Percentiles rank a stretch among this genome's conserved stretches.
Conservation (phyloP, 2,329 filamentous ascomycete species). For the Aplosporella prunicola region DNA sequence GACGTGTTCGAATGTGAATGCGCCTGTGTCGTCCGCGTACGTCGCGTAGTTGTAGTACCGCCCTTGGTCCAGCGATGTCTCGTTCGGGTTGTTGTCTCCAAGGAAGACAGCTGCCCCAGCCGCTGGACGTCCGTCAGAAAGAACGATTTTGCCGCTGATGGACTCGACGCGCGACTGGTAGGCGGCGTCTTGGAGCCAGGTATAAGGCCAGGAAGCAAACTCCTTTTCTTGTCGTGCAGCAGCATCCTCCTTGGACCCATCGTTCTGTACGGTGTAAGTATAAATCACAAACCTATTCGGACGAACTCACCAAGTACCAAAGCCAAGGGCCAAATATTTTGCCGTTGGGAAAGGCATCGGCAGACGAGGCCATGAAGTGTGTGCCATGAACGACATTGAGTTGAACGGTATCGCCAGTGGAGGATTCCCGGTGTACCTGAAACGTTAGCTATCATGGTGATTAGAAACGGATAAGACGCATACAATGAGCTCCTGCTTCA, state of each 20-base stretch:
- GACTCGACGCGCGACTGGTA: conserved; percentile 39
- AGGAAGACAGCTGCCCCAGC: conserved; percentile 42
- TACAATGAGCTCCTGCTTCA: conserved; percentile 43
- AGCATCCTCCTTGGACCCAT: conserved; percentile 38
- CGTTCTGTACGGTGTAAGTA: conserved; percentile 27
- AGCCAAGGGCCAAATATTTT: conserved; percentile 31
- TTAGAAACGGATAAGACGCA: no score
- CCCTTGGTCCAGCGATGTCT: conserved; percentile 41
- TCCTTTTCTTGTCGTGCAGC: conserved; percentile 32
- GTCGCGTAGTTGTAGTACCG: conserved; percentile 42
- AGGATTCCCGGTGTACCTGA: conserved; percentile 39
- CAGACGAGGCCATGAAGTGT: conserved; percentile 33
- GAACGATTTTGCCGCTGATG: conserved; percentile 35
- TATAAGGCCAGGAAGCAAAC: conserved; percentile 38
- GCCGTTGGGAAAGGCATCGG: conserved; percentile 30
- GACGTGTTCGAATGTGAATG: conserved; percentile 38
- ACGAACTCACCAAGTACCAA: conserved; percentile 23
- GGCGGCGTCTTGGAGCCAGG: conserved; percentile 37
- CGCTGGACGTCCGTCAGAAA: conserved; percentile 41
- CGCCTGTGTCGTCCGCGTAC: conserved; percentile 35
- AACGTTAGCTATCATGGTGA: not conserved
- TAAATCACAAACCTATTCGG: not conserved
- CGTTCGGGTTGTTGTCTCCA: conserved; percentile 37
- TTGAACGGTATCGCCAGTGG: conserved; percentile 43
- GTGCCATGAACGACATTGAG: conserved; percentile 48